Evolutionary conservation across 371 early-diverging fungal genomes (phyloP).

Genomic region (Lichtheimia ornata): DNA sequence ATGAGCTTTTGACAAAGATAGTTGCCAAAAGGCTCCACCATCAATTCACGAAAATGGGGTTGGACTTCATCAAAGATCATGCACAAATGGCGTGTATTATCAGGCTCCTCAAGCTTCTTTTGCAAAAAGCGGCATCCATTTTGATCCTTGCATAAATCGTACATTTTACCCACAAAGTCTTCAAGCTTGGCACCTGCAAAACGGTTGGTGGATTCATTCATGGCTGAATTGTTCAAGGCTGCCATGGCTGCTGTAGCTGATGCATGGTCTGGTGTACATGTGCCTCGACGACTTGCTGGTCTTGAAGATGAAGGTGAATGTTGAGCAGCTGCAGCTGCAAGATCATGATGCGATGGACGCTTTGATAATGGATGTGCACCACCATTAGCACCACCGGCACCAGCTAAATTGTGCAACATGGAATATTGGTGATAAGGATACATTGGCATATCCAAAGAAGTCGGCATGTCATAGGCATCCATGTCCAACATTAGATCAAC

Average conservation of each 20-base stretch:
- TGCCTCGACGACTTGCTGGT: too few relatives aligned
- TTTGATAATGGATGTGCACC: too few relatives aligned
- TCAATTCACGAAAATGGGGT: conserved; percentile 73
- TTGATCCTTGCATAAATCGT: conserved; percentile 84
- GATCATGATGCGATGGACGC: too few relatives aligned
- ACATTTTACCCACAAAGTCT: conserved; percentile 73
- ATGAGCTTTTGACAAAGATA: conserved; percentile 89
- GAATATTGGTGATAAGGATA: conserved; percentile 16
- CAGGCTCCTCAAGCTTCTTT: conserved; percentile 79
- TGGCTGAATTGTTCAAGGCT: conserved; percentile 3
- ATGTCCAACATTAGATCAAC: not conserved
- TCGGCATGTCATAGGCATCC: too few relatives aligned
- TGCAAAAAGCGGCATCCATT: conserved; percentile 90
- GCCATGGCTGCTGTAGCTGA: not conserved
- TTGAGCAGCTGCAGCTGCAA: too few relatives aligned
- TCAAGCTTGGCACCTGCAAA: conserved; percentile 66
- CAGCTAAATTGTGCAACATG: conserved; percentile 16
- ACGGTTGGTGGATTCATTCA: conserved; percentile 35
- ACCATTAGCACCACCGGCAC: too few relatives aligned
- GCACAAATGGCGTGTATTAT: conserved; percentile 48
- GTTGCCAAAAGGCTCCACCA: conserved; percentile 93
- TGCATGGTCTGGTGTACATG: not conserved
- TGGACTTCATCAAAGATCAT: conserved; percentile 77
- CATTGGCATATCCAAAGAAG: not conserved
- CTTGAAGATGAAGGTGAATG: too few relatives aligned